Percentiles rank a stretch among this genome's conserved stretches.
Evolutionary conservation across 2,329 filamentous ascomycete genomes (phyloP).

Genomic region (Colletotrichum liaoningense): DNA sequence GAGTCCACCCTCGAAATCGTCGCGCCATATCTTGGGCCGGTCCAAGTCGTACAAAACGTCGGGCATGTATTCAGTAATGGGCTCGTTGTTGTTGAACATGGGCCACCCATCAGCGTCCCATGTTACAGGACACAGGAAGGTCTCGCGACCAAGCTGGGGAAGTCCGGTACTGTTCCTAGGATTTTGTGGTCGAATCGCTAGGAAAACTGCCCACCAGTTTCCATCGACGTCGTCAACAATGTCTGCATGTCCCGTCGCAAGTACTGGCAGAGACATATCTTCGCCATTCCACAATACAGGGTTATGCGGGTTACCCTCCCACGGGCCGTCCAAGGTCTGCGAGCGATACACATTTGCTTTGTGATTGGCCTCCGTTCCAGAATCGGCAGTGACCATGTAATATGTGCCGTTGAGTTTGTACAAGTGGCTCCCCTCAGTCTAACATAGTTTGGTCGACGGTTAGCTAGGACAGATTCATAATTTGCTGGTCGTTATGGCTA

Average conservation of each 20-base stretch:
- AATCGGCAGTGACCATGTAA: slow-evolving; percentile 36
- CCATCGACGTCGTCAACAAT: slow-evolving; percentile 29
- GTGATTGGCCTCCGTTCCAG: slow-evolving; percentile 31
- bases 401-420: slow-evolving; percentile 35
- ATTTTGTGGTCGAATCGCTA: slow-evolving; percentile 32
- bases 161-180: slow-evolving; percentile 22
- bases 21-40: slow-evolving; percentile 25
- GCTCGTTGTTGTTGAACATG: slow-evolving; percentile 30
- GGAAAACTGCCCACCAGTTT: slow-evolving; percentile 36
- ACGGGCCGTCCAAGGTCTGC: slow-evolving; percentile 22
- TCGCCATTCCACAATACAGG: slow-evolving; percentile 34
- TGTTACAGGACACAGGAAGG: slow-evolving; percentile 32
- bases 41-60: slow-evolving; percentile 33
- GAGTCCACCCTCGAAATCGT: slow-evolving; percentile 34
- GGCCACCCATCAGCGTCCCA: slow-evolving; percentile 36
- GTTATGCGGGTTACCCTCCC: slow-evolving; percentile 34
- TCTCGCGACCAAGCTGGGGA: slow-evolving; percentile 35
- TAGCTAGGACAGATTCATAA: slow-evolving; percentile 53
- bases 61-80: slow-evolving; percentile 28
- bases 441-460: slow-evolving; percentile 37
- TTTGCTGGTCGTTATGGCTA: slow-evolving; percentile 47
- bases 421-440: slow-evolving; percentile 35
- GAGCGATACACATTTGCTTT: slow-evolving; percentile 34
- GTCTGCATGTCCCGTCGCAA: slow-evolving; percentile 36
- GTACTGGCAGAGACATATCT: slow-evolving; percentile 33